A percentile compares a stretch with the other conserved stretches of the same genome.
Conservation (phyloP, 352 stramenopile species). For the Globisporangium nunn region DNA sequence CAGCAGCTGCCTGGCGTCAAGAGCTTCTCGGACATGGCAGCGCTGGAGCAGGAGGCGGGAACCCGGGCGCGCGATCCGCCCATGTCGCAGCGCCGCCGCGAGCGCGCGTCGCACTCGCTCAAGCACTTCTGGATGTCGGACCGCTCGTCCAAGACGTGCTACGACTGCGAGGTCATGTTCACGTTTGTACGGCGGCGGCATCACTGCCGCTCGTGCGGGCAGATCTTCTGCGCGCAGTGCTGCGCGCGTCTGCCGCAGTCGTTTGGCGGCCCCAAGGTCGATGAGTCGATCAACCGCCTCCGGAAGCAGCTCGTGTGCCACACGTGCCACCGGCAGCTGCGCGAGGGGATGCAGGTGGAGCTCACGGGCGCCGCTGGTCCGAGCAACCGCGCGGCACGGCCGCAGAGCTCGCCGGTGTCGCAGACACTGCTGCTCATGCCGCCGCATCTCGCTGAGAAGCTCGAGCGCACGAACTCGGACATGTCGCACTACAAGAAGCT, state of each 20-base stretch:
- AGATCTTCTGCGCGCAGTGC: slow-evolving; percentile 84
- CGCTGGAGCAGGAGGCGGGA: not conserved
- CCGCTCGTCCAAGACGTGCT: slow-evolving; percentile 74
- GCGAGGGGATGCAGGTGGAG: slow-evolving; percentile 75
- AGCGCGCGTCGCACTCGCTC: slow-evolving; percentile 51
- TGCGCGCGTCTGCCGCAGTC: slow-evolving; percentile 72
- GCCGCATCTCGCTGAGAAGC: slow-evolving; percentile 56
- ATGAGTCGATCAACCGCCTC: slow-evolving; percentile 67
- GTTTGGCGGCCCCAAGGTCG: slow-evolving; percentile 65
- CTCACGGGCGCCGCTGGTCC: slow-evolving; percentile 34
- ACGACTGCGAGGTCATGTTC: slow-evolving; percentile 79
- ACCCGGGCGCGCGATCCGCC: not conserved
- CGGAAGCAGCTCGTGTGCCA: slow-evolving; percentile 84
- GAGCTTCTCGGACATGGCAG: slow-evolving; percentile 26
- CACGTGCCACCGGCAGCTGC: slow-evolving; percentile 73
- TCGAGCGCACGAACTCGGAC: slow-evolving; percentile 57
- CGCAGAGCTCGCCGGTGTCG: slow-evolving; percentile 18
- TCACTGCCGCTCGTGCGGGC: slow-evolving; percentile 79
- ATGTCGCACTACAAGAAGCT: slow-evolving; percentile 51
- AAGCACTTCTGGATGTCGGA: slow-evolving; percentile 90
- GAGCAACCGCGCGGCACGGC: slow-evolving; percentile 22
- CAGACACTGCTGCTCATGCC: slow-evolving; percentile 76
- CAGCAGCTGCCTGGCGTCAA: slow-evolving; percentile 58
- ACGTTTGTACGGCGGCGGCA: slow-evolving; percentile 75
- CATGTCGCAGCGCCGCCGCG: slow-evolving; percentile 18